Evolutionary conservation across 2,329 filamentous ascomycete species (phyloP).

Genomic region (Corynespora cassiicola): DNA sequence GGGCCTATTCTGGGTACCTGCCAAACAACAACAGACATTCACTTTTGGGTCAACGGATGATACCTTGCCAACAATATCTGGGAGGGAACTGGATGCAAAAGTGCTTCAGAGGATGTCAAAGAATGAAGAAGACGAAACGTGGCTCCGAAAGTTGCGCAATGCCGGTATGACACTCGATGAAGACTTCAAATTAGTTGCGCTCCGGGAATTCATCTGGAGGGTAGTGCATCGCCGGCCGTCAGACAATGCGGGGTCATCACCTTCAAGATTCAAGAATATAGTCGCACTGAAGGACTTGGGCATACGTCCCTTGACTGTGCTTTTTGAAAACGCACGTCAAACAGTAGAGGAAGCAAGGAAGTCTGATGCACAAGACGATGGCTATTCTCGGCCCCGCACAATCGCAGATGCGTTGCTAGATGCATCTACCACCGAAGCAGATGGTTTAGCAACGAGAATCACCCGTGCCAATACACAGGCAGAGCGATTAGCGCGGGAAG

Average conservation of each 20-base stretch:
- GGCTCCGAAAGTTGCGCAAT: conserved; percentile 84
- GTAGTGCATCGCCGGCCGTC: conserved; percentile 75
- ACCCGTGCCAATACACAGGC: conserved; percentile 49
- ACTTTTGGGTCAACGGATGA: conserved; percentile 67
- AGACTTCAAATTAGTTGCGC: conserved; percentile 83
- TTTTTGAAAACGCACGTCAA: conserved; percentile 72
- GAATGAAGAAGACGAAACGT: conserved; percentile 93
- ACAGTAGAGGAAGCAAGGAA: conserved; percentile 50
- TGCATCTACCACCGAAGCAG: conserved; percentile 86
- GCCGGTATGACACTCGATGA: conserved; percentile 84
- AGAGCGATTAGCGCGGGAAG: conserved; percentile 39
- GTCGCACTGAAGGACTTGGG: conserved; percentile 77
- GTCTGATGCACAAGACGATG: conserved; percentile 40
- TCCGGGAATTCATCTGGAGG: conserved; percentile 91
- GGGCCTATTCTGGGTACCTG: conserved; percentile 85
- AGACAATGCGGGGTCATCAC: conserved; percentile 49
- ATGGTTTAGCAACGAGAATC: conserved; percentile 59
- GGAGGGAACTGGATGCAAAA: conserved; percentile 63
- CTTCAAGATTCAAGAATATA: conserved; percentile 68
- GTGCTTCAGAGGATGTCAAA: conserved; percentile 70
- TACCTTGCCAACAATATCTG: conserved; percentile 60
- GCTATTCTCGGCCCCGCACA: conserved; percentile 65
- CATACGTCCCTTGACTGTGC: conserved; percentile 84
- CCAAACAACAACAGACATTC: conserved; percentile 73
- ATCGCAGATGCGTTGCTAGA: conserved; percentile 91